Percentiles rank a stretch among this genome's conserved stretches.
phyloP scores from a whole-genome alignment of 129 eudicot species.

The Glebionis coronaria region DNA sequence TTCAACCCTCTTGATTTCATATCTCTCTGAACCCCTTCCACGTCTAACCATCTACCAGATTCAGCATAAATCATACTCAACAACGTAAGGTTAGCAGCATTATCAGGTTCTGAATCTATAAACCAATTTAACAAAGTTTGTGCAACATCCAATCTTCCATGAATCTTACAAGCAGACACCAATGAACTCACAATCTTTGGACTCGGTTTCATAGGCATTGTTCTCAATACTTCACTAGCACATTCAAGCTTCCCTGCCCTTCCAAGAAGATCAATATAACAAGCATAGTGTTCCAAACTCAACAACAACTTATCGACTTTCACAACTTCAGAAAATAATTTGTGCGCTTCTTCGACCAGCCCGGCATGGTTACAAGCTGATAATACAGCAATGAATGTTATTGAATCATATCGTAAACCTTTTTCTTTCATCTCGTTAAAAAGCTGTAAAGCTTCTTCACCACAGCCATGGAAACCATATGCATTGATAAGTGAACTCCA shows the following conservation, averaged over 20 bases:
- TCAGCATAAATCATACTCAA: conserved; percentile 67
- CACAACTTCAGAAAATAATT: conserved; percentile 35
- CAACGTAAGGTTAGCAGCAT: conserved; percentile 52
- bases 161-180: conserved; percentile 58
- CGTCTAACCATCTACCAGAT: conserved; percentile 56
- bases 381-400: conserved; percentile 50
- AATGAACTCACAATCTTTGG: conserved; percentile 53
- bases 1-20: conserved; percentile 46
- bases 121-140: conserved; percentile 47
- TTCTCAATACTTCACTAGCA: conserved; percentile 44
- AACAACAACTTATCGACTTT: conserved; percentile 13
- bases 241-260: conserved; percentile 63
- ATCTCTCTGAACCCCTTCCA: conserved; percentile 47
- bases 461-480: conserved; percentile 51
- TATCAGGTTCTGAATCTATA: conserved; percentile 44
- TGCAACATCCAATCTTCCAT: conserved; percentile 56
- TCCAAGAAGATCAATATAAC: conserved; percentile 73
- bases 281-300: conserved; percentile 55
- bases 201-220: conserved; percentile 56
- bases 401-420: conserved; percentile 38
- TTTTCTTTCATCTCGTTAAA: conserved; percentile 45
- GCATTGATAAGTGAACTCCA: conserved; percentile 63
- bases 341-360: conserved; percentile 48
- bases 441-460: conserved; percentile 48
- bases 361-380: conserved; percentile 71